phyloP scores from a whole-genome alignment of 352 stramenopile species.

The Phytophthora pini region DNA sequence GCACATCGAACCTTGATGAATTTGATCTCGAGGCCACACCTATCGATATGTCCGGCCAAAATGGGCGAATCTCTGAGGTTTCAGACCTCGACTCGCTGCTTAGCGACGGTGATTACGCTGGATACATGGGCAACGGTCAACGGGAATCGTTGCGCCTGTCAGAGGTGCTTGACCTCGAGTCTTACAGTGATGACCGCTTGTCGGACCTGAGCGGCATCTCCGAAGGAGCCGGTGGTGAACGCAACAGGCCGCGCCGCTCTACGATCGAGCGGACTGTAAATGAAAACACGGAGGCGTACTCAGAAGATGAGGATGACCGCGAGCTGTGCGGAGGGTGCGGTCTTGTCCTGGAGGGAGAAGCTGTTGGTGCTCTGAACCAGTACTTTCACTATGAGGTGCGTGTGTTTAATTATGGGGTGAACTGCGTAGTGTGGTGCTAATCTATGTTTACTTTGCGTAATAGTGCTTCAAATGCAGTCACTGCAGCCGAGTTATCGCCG shows the following conservation, averaged over 20 bases:
- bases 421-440: too few species aligned
- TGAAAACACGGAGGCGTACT: conserved; percentile 53
- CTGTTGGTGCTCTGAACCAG: conserved; percentile 78
- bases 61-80: conserved; percentile 66
- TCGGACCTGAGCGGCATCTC: conserved; percentile 70
- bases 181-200: conserved; percentile 52
- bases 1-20: conserved; percentile 60
- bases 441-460: conserved; percentile 7
- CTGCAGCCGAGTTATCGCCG: conserved; percentile 70
- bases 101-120: conserved; percentile 70
- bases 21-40: conserved; percentile 71
- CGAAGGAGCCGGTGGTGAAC: conserved; percentile 39
- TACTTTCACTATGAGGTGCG: conserved; percentile 85
- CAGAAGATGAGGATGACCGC: conserved; percentile 74
- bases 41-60: conserved; percentile 40
- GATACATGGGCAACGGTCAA: conserved; percentile 51
- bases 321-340: conserved; percentile 77
- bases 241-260: conserved; percentile 29
- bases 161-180: conserved; percentile 81
- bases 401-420: background rate
- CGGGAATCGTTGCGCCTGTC: conserved; percentile 78
- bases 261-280: conserved; percentile 39
- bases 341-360: conserved; percentile 77
- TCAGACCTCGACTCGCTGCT: conserved; percentile 72
- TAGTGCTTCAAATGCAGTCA: conserved; percentile 88